phyloP scores from a whole-genome alignment of 768 basidiomycete genomes.

The Boletales sp. region DNA sequence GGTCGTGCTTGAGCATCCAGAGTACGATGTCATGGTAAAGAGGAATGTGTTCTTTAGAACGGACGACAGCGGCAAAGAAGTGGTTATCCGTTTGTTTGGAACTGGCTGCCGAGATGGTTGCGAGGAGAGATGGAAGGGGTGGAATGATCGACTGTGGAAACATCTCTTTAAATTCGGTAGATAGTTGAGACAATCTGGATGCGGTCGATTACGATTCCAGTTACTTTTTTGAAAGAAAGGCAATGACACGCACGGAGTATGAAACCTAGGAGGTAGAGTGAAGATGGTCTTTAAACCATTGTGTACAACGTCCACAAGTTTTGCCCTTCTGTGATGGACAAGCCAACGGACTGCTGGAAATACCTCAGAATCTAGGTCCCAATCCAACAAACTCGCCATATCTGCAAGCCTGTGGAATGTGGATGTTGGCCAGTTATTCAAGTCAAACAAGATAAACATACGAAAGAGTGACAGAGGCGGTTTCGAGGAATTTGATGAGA shows the following conservation, averaged over 20 bases:
- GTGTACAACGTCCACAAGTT: constrained; percentile 84
- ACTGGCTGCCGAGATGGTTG: constrained; percentile 67
- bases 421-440: background rate
- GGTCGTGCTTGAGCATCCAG: constrained; percentile 88
- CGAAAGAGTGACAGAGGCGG: constrained; percentile 72
- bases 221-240: background rate
- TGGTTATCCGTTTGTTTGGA: constrained; percentile 64
- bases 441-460: constrained; percentile 35
- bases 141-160: constrained; percentile 64
- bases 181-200: constrained; percentile 37
- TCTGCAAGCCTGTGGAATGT: constrained; percentile 57
- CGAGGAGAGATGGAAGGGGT: constrained; percentile 68
- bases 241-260: constrained; percentile 49
- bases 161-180: constrained; percentile 53
- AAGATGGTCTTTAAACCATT: constrained; percentile 78
- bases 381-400: constrained; percentile 76
- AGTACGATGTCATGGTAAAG: constrained; percentile 79
- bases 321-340: constrained; percentile 85
- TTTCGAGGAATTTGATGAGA: constrained; percentile 71
- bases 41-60: constrained; percentile 60
- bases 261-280: constrained; percentile 63
- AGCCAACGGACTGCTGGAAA: constrained; percentile 92
- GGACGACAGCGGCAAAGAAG: constrained; percentile 78
- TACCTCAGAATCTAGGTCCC: constrained; percentile 79
- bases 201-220: background rate